Evolutionary conservation across 1,284 basidiomycete species (phyloP), one percentile per base, ranked within the genome.

Genomic region (Pseudozyma tsukubaensis): DNA sequence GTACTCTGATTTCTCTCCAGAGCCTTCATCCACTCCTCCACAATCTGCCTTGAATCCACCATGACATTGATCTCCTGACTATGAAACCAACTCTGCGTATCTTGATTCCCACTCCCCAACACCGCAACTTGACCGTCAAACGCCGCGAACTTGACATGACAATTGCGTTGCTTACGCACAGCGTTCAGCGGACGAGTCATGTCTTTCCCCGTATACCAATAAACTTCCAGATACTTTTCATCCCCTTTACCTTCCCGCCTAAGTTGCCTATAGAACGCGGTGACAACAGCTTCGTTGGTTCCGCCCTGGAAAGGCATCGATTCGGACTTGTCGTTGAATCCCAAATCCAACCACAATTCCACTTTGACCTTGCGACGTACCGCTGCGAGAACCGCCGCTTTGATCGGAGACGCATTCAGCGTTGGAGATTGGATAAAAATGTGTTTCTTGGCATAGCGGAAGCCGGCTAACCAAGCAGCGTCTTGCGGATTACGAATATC

Each of bases 51-150:
- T 21, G 87, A 89, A 82, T 93, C 91, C 51, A 92, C 87, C 88
- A 93, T 89, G 61, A 92, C 86, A 81, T 93, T 92, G 78, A 90
- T 88, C 81, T 93, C 92, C 74, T 91, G 90, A 43, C 89, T 90
- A 84, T 93, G 92, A 87, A 89, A 92, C 90, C 91, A 92, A 16
- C 88, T 89, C 81, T 92, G 91, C 19, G 82, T 84, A 51, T 84
- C 82, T 59, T 89, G 89, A 79, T 91, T 91, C 9, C 90, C 90
- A 60, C 88, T 90, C 4, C 92, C 91, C 29, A 89, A 86, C 63
- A 93, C 92, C 19, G 88, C 89, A 34, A 92, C 89, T 75, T 88
- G 86, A 69, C 89, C 89, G 78, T 93, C 92, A 69, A 92, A 88
- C 39, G 89, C 87, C 82, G 91, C 91, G 80, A 92, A 88, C 84